Evolutionary conservation across 78 protist genomes (phyloP).

Genomic region (Cavenderia fasciculata): DNA sequence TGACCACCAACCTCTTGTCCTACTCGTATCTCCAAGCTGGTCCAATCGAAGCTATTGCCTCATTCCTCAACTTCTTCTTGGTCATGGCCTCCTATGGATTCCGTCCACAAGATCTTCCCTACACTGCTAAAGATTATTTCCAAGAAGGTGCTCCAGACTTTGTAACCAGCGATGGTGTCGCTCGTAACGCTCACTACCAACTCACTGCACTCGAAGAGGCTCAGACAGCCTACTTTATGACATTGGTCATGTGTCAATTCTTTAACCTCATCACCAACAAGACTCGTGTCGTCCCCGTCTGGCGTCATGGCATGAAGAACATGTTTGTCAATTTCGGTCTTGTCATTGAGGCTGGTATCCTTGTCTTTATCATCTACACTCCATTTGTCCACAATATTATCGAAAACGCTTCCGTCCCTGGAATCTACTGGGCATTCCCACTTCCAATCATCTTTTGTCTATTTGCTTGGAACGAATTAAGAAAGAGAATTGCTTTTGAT

Average conservation of each 20-base stretch:
- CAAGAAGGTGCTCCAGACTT: background rate
- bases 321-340: constrained; percentile 82
- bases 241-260: constrained; percentile 92
- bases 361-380: constrained; percentile 65
- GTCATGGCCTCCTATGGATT: constrained; percentile 82
- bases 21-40: constrained; percentile 88
- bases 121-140: constrained; percentile 20
- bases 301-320: constrained; percentile 86
- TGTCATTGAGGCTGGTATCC: constrained; percentile 84
- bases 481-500: constrained; percentile 40
- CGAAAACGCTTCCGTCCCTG: background rate
- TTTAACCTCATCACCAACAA: constrained; percentile 92
- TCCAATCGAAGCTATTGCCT: constrained; percentile 86
- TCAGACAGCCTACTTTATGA: constrained; percentile 89
- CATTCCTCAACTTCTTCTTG: constrained; percentile 80
- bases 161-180: background rate
- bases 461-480: constrained; percentile 47
- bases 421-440: constrained; percentile 52
- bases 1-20: constrained; percentile 82
- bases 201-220: constrained; percentile 40
- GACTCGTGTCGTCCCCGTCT: constrained; percentile 89
- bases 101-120: constrained; percentile 15
- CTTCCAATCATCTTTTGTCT: constrained; percentile 27
- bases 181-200: background rate
- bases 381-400: constrained; percentile 65